Base-by-base conservation (phyloP, 2,329 filamentous ascomycete species). In the Colletotrichum aenigma region DNA sequence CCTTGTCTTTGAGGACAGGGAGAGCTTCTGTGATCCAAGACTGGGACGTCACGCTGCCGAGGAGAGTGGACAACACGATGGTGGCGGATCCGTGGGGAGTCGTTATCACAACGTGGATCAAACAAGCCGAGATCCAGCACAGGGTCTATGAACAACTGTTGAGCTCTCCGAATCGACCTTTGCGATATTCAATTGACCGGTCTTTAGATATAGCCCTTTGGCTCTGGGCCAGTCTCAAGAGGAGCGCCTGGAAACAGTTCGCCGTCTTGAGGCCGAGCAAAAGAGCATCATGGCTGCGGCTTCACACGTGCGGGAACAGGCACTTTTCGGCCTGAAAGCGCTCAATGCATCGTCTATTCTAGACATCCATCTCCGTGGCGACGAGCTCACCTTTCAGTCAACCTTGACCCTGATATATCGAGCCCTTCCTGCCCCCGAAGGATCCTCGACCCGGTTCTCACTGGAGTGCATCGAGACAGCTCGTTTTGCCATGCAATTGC, bases 11-110 rank as follows among this genome's bases (percentile, higher is more conserved):
- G 4, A 86, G 89, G 3, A 82, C 92, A 3, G 91, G 91, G 0
- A 86, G 85, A n/a, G 84, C 89, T 0, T 88, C 90, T 1, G 86
- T 87, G 10, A 86, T 93, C 3, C 90, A 90, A 64, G 89, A 92
- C 70, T 91, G 88, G 79, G 91, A 93, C 66, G 90, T 93, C 68
- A 88, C 88, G 2, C 85, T 91, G 12, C 86, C 88, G 4, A 82
- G 85, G 34, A 84, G 77, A 13, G 80, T 78, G 68, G 81, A 82
- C 56, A 79, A 79, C 38, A 75, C 78, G 4, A 80, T 75, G 68
- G 78, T 80, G 18, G 84, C 85, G 34, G 81, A 86, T 66, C 85
- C 86, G 36, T 90, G 89, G 82, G 86, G 86, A 6, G 80, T 82
- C 9, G 83, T 92, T 28, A 88, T 90, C 30, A 82, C 85, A 13